These are phyloP conservation scores for Xerocomellus intermedius DNA, from an alignment of 768 basidiomycete species.

Conservation along the genomic window DNA sequence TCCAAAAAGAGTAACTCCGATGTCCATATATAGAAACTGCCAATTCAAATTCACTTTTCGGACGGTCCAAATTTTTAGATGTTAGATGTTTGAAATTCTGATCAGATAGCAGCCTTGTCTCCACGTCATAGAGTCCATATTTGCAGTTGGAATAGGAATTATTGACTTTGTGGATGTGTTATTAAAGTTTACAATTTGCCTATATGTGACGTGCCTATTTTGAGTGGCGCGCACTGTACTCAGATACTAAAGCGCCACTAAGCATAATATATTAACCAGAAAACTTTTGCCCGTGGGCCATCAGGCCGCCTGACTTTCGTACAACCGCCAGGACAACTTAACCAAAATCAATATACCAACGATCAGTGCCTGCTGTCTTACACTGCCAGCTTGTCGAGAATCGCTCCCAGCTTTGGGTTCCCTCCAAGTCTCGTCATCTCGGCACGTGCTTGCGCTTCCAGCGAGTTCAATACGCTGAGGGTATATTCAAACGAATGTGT, in stretches of 20 bases:
- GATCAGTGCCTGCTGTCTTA: neutral
- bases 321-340: neutral
- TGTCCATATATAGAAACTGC: too few relatives aligned
- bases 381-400: constrained; percentile 52
- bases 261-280: neutral
- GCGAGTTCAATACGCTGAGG: constrained; percentile 55
- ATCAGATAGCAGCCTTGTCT: too few relatives aligned
- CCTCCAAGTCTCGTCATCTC: constrained; percentile 80
- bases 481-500: constrained; percentile 92
- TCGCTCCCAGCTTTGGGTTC: constrained; percentile 57
- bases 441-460: constrained; percentile 64
- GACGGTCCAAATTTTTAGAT: too few relatives aligned
- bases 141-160: too few relatives aligned
- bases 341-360: neutral
- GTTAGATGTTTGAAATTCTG: too few relatives aligned
- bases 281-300: neutral
- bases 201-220: too few relatives aligned
- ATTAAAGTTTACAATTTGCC: too few relatives aligned
- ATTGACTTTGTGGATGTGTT: too few relatives aligned
- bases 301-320: neutral
- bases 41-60: too few relatives aligned
- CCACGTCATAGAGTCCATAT: too few relatives aligned
- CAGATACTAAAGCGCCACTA: neutral
- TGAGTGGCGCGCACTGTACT: too few relatives aligned
- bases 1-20: too few relatives aligned